Conservation (phyloP, 2,329 filamentous ascomycete genomes). For the Colletotrichum lupini region DNA sequence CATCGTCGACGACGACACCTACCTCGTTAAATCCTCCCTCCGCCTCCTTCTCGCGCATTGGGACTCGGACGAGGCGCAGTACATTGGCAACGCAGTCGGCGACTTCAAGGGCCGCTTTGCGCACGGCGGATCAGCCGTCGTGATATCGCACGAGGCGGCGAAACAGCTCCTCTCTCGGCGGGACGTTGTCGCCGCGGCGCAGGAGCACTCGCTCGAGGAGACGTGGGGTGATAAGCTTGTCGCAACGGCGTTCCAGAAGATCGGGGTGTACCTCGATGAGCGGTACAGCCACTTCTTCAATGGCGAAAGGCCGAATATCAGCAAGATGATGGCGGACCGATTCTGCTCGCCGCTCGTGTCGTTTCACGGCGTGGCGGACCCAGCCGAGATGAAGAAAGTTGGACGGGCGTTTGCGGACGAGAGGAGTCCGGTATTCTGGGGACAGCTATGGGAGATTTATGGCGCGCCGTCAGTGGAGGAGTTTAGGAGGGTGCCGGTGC, state of each 20-base stretch:
- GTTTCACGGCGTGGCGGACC: slow-evolving; percentile 61
- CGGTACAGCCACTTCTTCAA: slow-evolving; percentile 65
- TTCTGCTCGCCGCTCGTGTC: slow-evolving; percentile 66
- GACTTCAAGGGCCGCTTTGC: slow-evolving; percentile 67
- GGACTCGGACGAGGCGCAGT: slow-evolving; percentile 57
- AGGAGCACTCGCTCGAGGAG: slow-evolving; percentile 60
- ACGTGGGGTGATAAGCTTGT: slow-evolving; percentile 66
- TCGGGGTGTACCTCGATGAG: slow-evolving; percentile 67
- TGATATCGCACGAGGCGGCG: slow-evolving; percentile 64
- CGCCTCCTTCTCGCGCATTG: slow-evolving; percentile 60
- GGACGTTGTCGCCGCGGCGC: slow-evolving; percentile 54
- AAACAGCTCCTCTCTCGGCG: slow-evolving; percentile 56
- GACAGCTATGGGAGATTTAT: slow-evolving; percentile 62
- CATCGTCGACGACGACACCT: slow-evolving; percentile 69
- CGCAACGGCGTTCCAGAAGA: slow-evolving; percentile 62
- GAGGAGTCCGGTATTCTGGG: slow-evolving; percentile 58
- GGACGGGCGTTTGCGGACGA: slow-evolving; percentile 53
- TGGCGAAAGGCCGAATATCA: slow-evolving; percentile 61
- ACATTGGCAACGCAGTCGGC: slow-evolving; percentile 67
- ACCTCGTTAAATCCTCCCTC: slow-evolving; percentile 61
- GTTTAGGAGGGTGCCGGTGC: slow-evolving; percentile 50
- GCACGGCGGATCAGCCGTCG: slow-evolving; percentile 65
- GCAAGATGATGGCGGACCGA: slow-evolving; percentile 60
- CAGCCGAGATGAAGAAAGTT: slow-evolving; percentile 57
- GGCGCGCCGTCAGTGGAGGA: slow-evolving; percentile 51